Evolutionary conservation across 2,329 filamentous ascomycete genomes (phyloP), one percentile per base, ranked within the genome.

Genomic region (Fusarium torulosum): DNA sequence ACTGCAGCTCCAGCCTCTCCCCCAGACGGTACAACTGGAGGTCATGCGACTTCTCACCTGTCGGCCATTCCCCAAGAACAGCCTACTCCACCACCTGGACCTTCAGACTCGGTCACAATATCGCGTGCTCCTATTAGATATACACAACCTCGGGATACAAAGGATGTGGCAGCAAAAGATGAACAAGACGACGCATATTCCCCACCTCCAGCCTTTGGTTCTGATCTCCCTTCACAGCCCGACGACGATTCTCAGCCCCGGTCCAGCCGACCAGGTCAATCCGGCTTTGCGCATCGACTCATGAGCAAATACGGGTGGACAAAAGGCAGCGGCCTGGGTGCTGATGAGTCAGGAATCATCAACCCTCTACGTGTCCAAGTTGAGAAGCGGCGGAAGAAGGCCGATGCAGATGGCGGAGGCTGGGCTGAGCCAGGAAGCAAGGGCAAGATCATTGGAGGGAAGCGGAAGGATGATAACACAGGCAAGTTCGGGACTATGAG

Each of bases 241-340:
- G 44, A 42, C 35, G 74, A 76, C 14, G 77, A 82, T 17, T 46
- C 67, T 35, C 85, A 81, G 17, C 64, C 59, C 46, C 86, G 87
- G 37, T 90, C 90, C 41, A 87, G 82, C 57, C 88, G 90, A 4
- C 93, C 94, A 0, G 93, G 93, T 17, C 92, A 97, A 77, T 87
- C 89, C 67, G 92, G 90, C 51, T 97, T 97, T 77, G 96, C 93
- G 1, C 88, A 94, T 69, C 91, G 94, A 33, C 86, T 98, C 56
- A 93, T 99, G 88, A 87, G 88, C 63, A 98, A 97, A 77, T 96
- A 97, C 80, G 96, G 96, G 55, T 98, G 94, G 92, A 90, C 89
- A 35, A 91, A 94, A 74, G 96, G 96, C 23, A 86, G 90, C 65
- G 96, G 96, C 20, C 87, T 99, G 6, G 96, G 96, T 69, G 94